These are phyloP conservation scores for Chimonanthus salicifolius DNA, from an alignment of 164 flowering plant species.

Conservation along the genomic window DNA sequence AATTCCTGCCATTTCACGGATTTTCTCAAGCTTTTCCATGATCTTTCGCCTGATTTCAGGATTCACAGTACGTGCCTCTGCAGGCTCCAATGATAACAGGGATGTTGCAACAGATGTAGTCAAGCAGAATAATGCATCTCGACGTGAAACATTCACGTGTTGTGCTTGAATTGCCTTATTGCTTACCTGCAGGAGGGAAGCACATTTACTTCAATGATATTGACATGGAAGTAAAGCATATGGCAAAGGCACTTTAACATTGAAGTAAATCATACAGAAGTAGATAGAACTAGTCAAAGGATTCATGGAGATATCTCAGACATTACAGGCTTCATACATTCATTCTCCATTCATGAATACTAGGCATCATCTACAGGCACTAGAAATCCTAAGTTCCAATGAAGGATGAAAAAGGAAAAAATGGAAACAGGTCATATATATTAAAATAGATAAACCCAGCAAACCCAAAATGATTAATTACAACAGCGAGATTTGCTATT, in stretches of 20 bases:
- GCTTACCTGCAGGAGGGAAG: constrained; percentile 16
- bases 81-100: constrained; percentile 22
- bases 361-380: not conserved
- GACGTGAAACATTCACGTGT: constrained; percentile 19
- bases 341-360: no score
- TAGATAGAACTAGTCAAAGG: not conserved
- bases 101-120: constrained; percentile 13
- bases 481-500: no score
- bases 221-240: not conserved
- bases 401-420: no score
- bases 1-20: constrained; percentile 31
- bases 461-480: no score
- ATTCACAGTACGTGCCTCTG: constrained; percentile 34
- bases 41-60: constrained; percentile 26
- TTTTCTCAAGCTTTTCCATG: constrained; percentile 30
- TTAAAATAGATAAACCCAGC: no score
- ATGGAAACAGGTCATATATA: no score
- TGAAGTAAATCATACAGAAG: no score
- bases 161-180: not conserved
- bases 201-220: not conserved
- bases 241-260: not conserved
- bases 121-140: constrained; percentile 26
- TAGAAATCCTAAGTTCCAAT: not conserved
- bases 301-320: not conserved
- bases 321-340: no score